Evolutionary conservation across 148 eudicot species (phyloP).

Genomic region (Fallopia convolvulus): DNA sequence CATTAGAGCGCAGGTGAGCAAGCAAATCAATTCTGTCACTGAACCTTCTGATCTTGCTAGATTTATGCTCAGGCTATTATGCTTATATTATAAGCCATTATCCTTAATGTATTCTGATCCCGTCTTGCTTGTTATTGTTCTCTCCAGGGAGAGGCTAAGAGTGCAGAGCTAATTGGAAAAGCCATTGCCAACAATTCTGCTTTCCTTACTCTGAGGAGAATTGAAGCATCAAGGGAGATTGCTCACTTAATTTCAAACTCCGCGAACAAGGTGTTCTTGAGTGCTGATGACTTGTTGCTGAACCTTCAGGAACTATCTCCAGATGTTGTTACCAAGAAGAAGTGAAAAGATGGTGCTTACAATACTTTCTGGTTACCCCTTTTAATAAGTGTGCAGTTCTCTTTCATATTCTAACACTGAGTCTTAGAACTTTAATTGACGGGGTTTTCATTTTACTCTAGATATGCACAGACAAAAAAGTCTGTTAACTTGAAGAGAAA

Average conservation of each 20-base stretch:
- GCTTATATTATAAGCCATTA: not conserved
- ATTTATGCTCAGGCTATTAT: not conserved
- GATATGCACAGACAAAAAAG: not conserved
- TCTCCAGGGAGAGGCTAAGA: slow-evolving; percentile 86
- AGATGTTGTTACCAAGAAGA: slow-evolving; percentile 20
- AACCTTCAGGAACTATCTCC: slow-evolving; percentile 56
- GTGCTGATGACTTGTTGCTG: slow-evolving; percentile 64
- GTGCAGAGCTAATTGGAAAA: slow-evolving; percentile 93
- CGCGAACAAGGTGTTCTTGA: slow-evolving; percentile 65
- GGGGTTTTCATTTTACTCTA: not conserved
- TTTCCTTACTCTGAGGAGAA: slow-evolving; percentile 73
- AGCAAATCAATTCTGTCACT: not conserved
- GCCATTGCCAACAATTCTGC: slow-evolving; percentile 92
- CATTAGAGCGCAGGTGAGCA: slow-evolving; percentile 82
- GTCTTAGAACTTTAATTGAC: not conserved
- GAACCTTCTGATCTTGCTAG: not conserved
- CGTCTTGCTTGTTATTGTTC: not conserved
- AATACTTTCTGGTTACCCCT: not conserved
- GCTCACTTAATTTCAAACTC: slow-evolving; percentile 53
- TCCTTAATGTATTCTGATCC: not conserved
- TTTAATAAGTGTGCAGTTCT: not conserved
- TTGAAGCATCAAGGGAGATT: slow-evolving; percentile 85
- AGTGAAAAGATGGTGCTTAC: slow-evolving; percentile 5
- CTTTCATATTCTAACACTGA: not conserved
- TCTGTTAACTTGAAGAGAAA: not conserved